Conservation (phyloP, 169 alveolate species). For the Cardiosporidium cionae region DNA sequence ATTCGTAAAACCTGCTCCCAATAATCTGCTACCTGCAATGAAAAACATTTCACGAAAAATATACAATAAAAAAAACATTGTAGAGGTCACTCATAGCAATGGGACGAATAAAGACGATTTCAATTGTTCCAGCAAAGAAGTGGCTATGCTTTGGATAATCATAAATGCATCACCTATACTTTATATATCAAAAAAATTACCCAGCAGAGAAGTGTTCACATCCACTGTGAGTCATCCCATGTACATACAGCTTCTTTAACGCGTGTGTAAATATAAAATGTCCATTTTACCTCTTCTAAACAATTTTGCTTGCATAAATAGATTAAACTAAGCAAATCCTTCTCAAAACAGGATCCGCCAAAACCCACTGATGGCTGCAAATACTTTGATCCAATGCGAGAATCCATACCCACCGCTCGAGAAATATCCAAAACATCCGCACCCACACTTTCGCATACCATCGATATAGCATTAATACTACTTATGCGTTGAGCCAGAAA, state of each 20-base stretch:
- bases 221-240: constrained; percentile 1
- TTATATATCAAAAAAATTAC: constrained; percentile 56
- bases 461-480: constrained; percentile 69
- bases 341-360: constrained; percentile 87
- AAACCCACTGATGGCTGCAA: constrained; percentile 75
- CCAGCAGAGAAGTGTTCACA: constrained; percentile 57
- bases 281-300: constrained; percentile 53
- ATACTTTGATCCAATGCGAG: constrained; percentile 73
- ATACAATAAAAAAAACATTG: neutral
- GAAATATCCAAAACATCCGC: constrained; percentile 64
- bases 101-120: too few relatives aligned
- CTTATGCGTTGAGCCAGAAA: constrained; percentile 78
- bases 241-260: neutral
- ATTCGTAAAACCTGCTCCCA: constrained; percentile 63
- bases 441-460: constrained; percentile 76
- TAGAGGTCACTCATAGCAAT: too few relatives aligned
- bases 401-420: constrained; percentile 54
- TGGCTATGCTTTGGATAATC: too few relatives aligned
- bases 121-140: too few relatives aligned
- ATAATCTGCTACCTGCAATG: neutral
- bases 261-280: neutral
- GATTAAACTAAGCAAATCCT: constrained; percentile 65
- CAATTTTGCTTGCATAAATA: constrained; percentile 61
- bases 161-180: constrained; percentile 47
- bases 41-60: neutral